Conservation (phyloP, 139 green algal species). For the Ostreobium quekettii region DNA sequence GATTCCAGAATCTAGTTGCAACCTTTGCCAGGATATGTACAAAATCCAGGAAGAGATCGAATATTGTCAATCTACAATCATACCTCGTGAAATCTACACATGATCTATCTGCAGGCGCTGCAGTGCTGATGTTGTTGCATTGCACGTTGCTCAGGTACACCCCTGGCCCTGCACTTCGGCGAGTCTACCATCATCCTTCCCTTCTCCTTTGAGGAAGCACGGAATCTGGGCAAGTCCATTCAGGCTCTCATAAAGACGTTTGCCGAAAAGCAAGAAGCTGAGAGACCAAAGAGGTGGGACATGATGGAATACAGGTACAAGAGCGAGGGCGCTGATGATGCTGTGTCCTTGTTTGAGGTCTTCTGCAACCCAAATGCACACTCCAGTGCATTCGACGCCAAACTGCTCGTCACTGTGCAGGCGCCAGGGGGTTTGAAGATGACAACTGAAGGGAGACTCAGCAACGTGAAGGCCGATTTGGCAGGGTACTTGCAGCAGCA, state of each 20-base stretch:
- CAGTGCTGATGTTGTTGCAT: too few relatives aligned
- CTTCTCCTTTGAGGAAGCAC: conserved; percentile 27
- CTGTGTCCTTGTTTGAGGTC: conserved; percentile 41
- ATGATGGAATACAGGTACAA: conserved; percentile 42
- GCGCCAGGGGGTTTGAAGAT: conserved; percentile 31
- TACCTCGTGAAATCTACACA: too few relatives aligned
- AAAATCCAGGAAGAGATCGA: too few relatives aligned
- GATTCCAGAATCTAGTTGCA: too few relatives aligned
- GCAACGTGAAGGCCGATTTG: conserved; percentile 25
- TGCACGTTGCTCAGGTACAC: conserved; percentile 4
- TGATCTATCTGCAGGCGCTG: too few relatives aligned
- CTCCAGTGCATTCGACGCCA: conserved; percentile 64
- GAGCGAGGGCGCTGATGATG: conserved; percentile 18
- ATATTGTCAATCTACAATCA: too few relatives aligned
- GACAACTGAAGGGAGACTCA: conserved; percentile 24
- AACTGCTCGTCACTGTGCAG: conserved; percentile 52
- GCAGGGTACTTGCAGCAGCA: conserved; percentile 22
- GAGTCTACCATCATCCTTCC: conserved; percentile 48
- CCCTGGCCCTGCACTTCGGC: conserved; percentile 37
- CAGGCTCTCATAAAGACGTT: conserved; percentile 53
- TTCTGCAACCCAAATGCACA: conserved; percentile 77
- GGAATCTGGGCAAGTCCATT: conserved; percentile 35
- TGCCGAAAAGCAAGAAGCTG: conserved; percentile 54
- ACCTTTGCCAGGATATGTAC: too few relatives aligned
- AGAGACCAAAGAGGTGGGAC: conserved; percentile 46